Evolutionary conservation across 169 alveolate species (phyloP).

Genomic region (Eimeria tenella): DNA sequence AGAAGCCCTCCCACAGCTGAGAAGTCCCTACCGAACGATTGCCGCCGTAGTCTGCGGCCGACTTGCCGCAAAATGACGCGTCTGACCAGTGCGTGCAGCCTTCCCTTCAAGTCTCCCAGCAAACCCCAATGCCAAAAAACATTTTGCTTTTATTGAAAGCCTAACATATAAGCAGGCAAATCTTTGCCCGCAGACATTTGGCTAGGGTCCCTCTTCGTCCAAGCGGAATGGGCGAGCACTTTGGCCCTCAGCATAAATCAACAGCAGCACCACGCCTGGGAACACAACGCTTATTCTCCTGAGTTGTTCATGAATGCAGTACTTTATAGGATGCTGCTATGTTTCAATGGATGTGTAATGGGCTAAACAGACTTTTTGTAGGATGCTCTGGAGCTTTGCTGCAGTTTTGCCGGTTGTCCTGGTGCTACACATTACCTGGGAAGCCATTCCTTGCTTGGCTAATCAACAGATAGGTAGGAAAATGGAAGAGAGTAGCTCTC

Average conservation of each 20-base stretch:
- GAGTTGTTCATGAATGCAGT: too few species aligned
- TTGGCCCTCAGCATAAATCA: too few species aligned
- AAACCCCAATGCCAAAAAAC: not conserved
- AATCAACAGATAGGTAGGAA: not conserved
- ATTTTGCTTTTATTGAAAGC: not conserved
- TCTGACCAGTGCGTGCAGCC: not conserved
- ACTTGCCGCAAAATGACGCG: constrained; percentile 3
- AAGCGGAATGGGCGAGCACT: too few species aligned
- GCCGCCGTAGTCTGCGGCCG: not conserved
- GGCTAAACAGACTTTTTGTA: not conserved
- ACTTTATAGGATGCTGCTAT: not conserved
- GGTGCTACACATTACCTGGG: not conserved
- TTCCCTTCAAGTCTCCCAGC: too few species aligned
- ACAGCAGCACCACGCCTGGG: too few species aligned
- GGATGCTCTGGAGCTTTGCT: not conserved
- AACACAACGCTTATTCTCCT: too few species aligned
- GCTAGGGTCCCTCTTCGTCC: too few species aligned
- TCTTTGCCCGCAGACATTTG: too few species aligned
- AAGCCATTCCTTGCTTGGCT: not conserved
- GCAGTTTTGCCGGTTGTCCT: not conserved
- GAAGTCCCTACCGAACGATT: not conserved
- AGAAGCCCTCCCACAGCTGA: too few species aligned
- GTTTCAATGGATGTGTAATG: not conserved
- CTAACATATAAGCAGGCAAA: too few species aligned
- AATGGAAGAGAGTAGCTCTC: too few species aligned